These are phyloP conservation scores for Globisporangium middletonii DNA, from an alignment of 352 stramenopile genomes.

Conservation along the genomic window DNA sequence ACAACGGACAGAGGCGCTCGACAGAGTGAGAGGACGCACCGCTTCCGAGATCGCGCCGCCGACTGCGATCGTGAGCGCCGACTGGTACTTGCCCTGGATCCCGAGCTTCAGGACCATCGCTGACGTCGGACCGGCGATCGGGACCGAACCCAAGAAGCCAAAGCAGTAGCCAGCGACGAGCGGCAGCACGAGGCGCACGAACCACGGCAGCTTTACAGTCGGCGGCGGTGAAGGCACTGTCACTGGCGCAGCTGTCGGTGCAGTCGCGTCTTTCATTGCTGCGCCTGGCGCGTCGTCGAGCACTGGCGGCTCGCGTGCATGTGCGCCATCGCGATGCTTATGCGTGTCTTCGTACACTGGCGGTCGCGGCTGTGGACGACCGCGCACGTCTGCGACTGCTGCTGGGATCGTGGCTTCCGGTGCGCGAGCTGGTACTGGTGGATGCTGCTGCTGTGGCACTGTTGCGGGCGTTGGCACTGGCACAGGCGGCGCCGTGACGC, in stretches of 20 bases:
- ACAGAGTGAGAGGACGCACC: conserved; percentile 19
- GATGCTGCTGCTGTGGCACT: conserved; percentile 2
- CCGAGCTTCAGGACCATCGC: conserved; percentile 86
- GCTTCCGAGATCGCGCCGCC: conserved; percentile 81
- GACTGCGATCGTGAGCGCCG: conserved; percentile 73
- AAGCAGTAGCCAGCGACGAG: conserved; percentile 79
- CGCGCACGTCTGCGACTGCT: not conserved
- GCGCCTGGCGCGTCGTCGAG: not conserved
- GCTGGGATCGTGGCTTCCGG: not conserved
- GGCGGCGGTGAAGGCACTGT: not conserved
- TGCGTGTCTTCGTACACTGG: not conserved
- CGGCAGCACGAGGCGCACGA: conserved; percentile 62
- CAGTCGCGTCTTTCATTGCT: not conserved
- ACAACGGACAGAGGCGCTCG: not conserved
- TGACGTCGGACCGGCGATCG: conserved; percentile 76
- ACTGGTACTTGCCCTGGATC: conserved; percentile 82
- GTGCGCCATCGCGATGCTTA: not conserved
- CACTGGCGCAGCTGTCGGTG: not conserved
- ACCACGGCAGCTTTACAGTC: conserved; percentile 25
- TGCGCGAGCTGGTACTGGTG: too few relatives aligned
- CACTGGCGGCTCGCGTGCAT: not conserved
- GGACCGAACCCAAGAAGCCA: conserved; percentile 81
- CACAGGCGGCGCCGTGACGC: conserved; percentile 5
- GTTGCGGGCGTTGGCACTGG: conserved; percentile 1
- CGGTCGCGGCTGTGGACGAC: not conserved